phyloP scores from a whole-genome alignment of 441 rosid genomes.

The Bruguiera hainesii region DNA sequence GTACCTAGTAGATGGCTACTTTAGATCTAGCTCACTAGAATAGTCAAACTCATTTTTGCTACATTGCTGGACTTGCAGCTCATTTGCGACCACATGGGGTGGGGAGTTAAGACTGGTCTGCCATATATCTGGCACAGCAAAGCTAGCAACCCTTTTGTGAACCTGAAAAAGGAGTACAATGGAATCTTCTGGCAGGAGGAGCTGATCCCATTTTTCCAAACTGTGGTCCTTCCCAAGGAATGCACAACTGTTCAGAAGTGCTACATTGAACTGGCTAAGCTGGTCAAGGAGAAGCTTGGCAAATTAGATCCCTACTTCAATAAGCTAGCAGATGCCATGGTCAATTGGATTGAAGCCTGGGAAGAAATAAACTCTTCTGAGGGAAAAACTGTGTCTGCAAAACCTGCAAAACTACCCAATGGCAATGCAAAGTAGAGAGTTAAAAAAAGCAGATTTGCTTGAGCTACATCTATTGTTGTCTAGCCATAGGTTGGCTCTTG shows the following conservation, averaged over 20 bases:
- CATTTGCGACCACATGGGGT: constrained; percentile 80
- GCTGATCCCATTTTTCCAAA: constrained; percentile 84
- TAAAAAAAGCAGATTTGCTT: background rate
- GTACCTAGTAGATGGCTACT: background rate
- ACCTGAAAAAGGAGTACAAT: constrained; percentile 81
- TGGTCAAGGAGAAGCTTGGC: constrained; percentile 72
- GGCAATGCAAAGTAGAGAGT: constrained; percentile 28
- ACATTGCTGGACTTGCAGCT: constrained; percentile 37
- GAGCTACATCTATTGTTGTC: constrained; percentile 1
- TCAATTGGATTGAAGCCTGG: constrained; percentile 99
- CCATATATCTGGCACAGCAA: constrained; percentile 98
- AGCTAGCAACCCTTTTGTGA: constrained; percentile 92
- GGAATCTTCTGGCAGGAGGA: constrained; percentile 97
- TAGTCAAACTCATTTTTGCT: background rate
- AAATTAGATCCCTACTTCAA: constrained; percentile 71
- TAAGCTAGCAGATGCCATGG: constrained; percentile 89
- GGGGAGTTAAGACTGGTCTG: constrained; percentile 87
- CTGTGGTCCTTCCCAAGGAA: constrained; percentile 61
- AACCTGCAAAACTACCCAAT: constrained; percentile 20
- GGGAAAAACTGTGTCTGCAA: background rate
- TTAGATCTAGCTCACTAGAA: background rate
- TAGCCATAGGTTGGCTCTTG: background rate
- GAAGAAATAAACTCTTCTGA: constrained; percentile 70
- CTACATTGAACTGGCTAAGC: constrained; percentile 77
- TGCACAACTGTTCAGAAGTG: constrained; percentile 81